phyloP scores from a whole-genome alignment of 2,329 filamentous ascomycete species.

The Spiromastix sp. region DNA sequence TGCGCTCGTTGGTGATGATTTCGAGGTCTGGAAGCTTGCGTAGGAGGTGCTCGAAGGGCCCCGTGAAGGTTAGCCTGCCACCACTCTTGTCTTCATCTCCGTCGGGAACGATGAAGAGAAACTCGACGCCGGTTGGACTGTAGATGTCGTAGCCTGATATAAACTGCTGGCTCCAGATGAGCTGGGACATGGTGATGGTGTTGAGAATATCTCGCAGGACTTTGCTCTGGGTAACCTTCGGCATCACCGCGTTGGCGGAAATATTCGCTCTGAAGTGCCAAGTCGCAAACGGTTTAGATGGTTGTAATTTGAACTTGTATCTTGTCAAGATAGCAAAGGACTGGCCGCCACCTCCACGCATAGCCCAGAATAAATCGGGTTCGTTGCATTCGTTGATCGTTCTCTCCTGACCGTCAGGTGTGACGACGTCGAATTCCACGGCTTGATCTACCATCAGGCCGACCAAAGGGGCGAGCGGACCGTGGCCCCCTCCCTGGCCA shows the following conservation, averaged over 20 bases:
- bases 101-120: not conserved
- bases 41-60: not conserved
- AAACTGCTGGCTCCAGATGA: not conserved
- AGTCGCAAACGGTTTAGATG: not conserved
- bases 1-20: not conserved
- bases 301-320: not conserved
- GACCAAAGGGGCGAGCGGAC: conserved; percentile 39
- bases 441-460: conserved; percentile 43
- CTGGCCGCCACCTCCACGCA: conserved; percentile 36
- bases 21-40: not conserved
- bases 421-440: conserved; percentile 38
- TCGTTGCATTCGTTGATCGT: conserved; percentile 33
- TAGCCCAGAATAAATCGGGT: conserved; percentile 39
- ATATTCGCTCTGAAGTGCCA: not conserved
- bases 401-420: conserved; percentile 34
- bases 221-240: not conserved
- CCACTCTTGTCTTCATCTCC: not conserved
- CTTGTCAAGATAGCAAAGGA: conserved; percentile 47
- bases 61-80: too few species aligned
- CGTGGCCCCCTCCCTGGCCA: conserved; percentile 47
- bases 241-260: not conserved
- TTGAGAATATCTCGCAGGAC: not conserved
- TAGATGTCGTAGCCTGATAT: not conserved
- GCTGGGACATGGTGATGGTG: not conserved
- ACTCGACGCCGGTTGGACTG: not conserved